These are phyloP conservation scores for Eremothecium cymbalariae DNA, from an alignment of 1,139 yeast species.

Conservation along the genomic window DNA sequence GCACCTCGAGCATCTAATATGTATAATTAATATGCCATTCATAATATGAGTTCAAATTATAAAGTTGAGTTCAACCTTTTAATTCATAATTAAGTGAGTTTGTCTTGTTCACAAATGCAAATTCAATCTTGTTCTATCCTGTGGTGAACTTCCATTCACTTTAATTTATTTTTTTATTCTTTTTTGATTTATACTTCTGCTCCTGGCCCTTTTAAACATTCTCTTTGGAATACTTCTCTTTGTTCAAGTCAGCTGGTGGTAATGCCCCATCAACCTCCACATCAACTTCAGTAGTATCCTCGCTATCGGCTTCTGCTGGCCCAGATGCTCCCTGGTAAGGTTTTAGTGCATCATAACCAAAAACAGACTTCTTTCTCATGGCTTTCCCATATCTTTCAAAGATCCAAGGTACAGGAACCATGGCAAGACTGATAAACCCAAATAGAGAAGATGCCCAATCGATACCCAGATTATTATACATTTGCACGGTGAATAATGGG, in stretches of 20 bases:
- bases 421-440: slow-evolving; percentile 61
- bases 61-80: too few species aligned
- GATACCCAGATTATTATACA: slow-evolving; percentile 58
- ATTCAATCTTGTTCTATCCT: too few species aligned
- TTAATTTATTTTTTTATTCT: too few species aligned
- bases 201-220: too few species aligned
- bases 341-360: slow-evolving; percentile 59
- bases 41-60: too few species aligned
- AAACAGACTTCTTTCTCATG: slow-evolving; percentile 46
- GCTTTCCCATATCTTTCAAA: slow-evolving; percentile 48
- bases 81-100: too few species aligned
- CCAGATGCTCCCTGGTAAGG: slow-evolving; percentile 33
- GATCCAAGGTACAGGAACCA: slow-evolving; percentile 65
- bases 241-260: background rate
- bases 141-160: too few species aligned
- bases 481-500: slow-evolving; percentile 69
- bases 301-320: slow-evolving; percentile 28
- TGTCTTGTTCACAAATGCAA: too few species aligned
- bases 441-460: slow-evolving; percentile 76
- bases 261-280: slow-evolving; percentile 24
- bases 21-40: too few species aligned
- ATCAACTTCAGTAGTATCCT: slow-evolving; percentile 32
- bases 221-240: too few species aligned
- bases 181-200: too few species aligned
- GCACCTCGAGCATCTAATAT: too few species aligned